These are phyloP conservation scores for Morella rubra DNA, from an alignment of 306 rosid species.

Conservation along the genomic window DNA sequence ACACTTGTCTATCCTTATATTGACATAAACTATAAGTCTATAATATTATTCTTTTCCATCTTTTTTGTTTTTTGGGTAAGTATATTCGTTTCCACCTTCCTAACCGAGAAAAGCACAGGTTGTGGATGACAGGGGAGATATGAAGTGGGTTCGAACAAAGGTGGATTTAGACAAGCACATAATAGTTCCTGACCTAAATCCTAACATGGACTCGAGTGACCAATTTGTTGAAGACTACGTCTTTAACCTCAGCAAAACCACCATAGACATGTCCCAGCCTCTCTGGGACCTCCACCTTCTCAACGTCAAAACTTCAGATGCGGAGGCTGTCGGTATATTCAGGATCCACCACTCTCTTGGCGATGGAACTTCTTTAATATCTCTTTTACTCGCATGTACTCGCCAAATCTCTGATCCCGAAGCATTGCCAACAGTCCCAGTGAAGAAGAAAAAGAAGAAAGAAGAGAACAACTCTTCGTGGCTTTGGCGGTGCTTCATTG, in stretches of 20 bases:
- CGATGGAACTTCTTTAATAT: conserved; percentile 41
- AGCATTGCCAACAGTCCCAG: conserved; percentile 35
- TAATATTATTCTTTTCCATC: too few relatives aligned
- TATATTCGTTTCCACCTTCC: background rate
- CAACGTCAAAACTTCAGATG: conserved; percentile 31
- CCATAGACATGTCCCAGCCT: conserved; percentile 33
- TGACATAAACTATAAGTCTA: too few relatives aligned
- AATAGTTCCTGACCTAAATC: conserved; percentile 11
- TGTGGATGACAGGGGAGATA: conserved; percentile 18
- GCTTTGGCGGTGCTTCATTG: background rate
- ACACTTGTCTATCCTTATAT: too few relatives aligned
- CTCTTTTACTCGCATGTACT: conserved; percentile 40
- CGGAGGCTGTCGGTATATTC: conserved; percentile 30
- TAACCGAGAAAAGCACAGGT: conserved; percentile 11
- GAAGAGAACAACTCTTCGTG: background rate
- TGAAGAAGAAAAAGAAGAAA: background rate
- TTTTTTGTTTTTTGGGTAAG: background rate
- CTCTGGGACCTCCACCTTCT: conserved; percentile 43
- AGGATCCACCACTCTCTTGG: conserved; percentile 46
- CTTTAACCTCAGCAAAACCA: conserved; percentile 30
- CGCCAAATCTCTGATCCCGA: conserved; percentile 29
- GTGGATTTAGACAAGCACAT: conserved; percentile 35
- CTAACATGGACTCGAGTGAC: conserved; percentile 9
- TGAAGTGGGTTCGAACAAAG: conserved; percentile 39
- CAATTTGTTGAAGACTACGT: conserved; percentile 37